Conservation (phyloP, 2,329 filamentous ascomycete genomes). For the Aspergillus jensenii region DNA sequence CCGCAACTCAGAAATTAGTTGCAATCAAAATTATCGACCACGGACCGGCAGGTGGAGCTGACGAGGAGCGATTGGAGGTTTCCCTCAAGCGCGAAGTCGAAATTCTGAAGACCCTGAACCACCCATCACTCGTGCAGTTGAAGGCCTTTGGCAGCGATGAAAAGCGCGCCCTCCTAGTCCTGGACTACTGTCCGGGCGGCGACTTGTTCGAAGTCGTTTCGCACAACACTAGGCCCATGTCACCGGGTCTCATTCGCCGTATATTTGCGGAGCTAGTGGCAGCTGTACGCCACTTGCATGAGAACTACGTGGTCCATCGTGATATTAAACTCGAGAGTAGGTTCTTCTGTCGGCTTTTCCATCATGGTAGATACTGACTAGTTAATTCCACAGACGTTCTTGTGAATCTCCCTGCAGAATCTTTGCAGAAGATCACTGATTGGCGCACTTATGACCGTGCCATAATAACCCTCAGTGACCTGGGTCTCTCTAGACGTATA, state of each 20-base stretch:
- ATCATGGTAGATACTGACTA: slow-evolving; percentile 4
- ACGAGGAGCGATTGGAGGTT: slow-evolving; percentile 89
- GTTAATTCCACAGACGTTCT: slow-evolving; percentile 68
- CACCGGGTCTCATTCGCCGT: slow-evolving; percentile 69
- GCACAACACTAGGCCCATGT: slow-evolving; percentile 66
- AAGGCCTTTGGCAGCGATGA: slow-evolving; percentile 89
- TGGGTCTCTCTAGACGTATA: slow-evolving; percentile 84
- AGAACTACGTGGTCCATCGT: slow-evolving; percentile 83
- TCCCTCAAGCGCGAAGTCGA: slow-evolving; percentile 93
- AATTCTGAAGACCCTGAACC: slow-evolving; percentile 82
- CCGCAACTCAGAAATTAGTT: slow-evolving; percentile 72
- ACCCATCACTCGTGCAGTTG: slow-evolving; percentile 86
- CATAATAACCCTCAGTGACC: slow-evolving; percentile 83
- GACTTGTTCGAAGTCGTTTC: slow-evolving; percentile 93
- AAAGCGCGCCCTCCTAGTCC: slow-evolving; percentile 76
- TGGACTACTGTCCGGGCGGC: slow-evolving; percentile 90
- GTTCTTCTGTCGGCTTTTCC: slow-evolving; percentile 33
- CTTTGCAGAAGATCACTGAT: slow-evolving; percentile 66
- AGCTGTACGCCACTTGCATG: slow-evolving; percentile 83
- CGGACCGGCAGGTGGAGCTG: slow-evolving; percentile 87
- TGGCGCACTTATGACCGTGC: slow-evolving; percentile 78
- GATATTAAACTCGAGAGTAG: slow-evolving; percentile 98
- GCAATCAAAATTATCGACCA: slow-evolving; percentile 96
- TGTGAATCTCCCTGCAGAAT: slow-evolving; percentile 72
- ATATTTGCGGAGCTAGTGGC: slow-evolving; percentile 88